Evolutionary conservation across 257 asterid genomes (phyloP).

Genomic region (Jaltomata sinuosa): DNA sequence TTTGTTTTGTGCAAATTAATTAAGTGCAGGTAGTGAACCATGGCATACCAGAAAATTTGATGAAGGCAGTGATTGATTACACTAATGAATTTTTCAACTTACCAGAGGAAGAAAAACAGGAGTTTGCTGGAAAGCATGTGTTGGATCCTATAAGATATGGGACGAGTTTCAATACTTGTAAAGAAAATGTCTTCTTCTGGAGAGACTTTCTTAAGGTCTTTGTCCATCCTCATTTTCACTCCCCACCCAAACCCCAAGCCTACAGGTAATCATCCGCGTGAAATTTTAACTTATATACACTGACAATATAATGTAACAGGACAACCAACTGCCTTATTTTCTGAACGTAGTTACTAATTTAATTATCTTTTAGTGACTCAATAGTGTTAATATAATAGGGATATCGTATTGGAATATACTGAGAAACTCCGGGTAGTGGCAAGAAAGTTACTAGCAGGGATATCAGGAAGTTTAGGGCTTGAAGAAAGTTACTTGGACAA

Average conservation of each 20-base stretch:
- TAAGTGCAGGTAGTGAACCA: slow-evolving; percentile 36
- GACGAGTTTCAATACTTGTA: slow-evolving; percentile 6
- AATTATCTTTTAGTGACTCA: not conserved
- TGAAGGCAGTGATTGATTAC: slow-evolving; percentile 5
- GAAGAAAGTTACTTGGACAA: slow-evolving; percentile 24
- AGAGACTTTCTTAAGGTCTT: slow-evolving; percentile 35
- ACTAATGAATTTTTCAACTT: slow-evolving; percentile 19
- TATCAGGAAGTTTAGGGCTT: slow-evolving; percentile 24
- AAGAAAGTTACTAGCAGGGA: slow-evolving; percentile 17
- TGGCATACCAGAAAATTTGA: slow-evolving; percentile 24
- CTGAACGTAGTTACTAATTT: not conserved
- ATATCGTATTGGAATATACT: slow-evolving; percentile 9
- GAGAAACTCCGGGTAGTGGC: slow-evolving; percentile 13
- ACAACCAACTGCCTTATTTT: not conserved
- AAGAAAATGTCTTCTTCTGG: slow-evolving; percentile 26
- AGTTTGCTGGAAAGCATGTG: slow-evolving; percentile 14
- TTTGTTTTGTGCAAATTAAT: not conserved
- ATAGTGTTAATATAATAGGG: slow-evolving; percentile 14
- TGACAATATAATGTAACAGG: not conserved
- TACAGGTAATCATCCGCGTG: slow-evolving; percentile 21
- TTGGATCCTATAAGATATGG: slow-evolving; percentile 28
- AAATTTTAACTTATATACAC: not conserved
- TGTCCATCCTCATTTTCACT: slow-evolving; percentile 39
- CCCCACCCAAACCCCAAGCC: slow-evolving; percentile 22
- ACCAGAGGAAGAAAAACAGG: slow-evolving; percentile 23